Evolutionary conservation across 805 yeast species (phyloP).

Genomic region (Lachancea fermentati): DNA sequence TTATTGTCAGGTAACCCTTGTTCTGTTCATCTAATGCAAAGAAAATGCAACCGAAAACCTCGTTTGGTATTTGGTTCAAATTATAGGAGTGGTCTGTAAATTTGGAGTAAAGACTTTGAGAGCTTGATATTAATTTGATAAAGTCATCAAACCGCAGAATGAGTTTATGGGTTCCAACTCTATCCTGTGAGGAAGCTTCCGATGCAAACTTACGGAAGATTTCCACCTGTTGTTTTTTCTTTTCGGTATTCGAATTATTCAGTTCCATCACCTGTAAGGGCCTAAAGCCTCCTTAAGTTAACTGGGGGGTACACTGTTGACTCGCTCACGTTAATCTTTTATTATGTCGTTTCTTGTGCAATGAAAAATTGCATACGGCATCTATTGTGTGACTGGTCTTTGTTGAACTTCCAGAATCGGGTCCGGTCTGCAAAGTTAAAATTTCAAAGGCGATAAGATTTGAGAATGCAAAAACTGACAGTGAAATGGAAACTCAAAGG

Average conservation of each 20-base stretch:
- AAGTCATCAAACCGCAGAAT: slow-evolving; percentile 35
- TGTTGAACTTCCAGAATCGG: not conserved
- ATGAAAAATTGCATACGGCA: slow-evolving; percentile 1
- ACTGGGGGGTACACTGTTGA: not conserved
- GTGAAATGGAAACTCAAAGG: no score
- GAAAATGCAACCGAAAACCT: slow-evolving; percentile 67
- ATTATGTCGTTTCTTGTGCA: not conserved
- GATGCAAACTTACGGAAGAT: slow-evolving; percentile 42
- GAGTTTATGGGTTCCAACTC: slow-evolving; percentile 18
- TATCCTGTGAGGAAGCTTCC: slow-evolving; percentile 27
- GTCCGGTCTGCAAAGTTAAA: not conserved
- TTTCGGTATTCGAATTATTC: slow-evolving; percentile 33
- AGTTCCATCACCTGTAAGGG: slow-evolving; percentile 31
- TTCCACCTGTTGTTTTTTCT: slow-evolving; percentile 36
- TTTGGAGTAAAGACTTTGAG: slow-evolving; percentile 25
- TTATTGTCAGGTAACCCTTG: slow-evolving; percentile 60
- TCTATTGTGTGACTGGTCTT: not conserved
- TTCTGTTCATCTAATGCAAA: slow-evolving; percentile 69
- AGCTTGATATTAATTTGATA: slow-evolving; percentile 32
- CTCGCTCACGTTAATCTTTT: not conserved
- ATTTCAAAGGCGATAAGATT: not conserved
- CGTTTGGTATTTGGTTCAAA: slow-evolving; percentile 47
- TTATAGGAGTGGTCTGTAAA: slow-evolving; percentile 37
- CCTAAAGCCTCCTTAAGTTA: not conserved
- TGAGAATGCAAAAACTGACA: no score